Conservation (phyloP, 495 filamentous ascomycete genomes). For the Penicillium canescens region DNA sequence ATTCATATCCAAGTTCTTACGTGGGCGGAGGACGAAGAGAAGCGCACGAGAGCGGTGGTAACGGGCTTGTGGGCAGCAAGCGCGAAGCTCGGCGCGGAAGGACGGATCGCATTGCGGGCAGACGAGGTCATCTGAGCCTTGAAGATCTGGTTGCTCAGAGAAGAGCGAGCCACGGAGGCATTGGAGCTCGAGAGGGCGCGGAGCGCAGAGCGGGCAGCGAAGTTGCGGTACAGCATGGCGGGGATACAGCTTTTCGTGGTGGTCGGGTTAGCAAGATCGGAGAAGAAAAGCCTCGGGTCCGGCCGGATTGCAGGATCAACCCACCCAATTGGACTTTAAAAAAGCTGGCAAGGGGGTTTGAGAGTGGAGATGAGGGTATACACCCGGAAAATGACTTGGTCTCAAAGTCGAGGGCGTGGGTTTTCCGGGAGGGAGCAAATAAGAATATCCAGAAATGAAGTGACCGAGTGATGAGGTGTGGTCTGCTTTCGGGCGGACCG, state of each 20-base stretch:
- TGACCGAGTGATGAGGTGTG: constrained; percentile 44
- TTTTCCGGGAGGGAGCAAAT: constrained; percentile 37
- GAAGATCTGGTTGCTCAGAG: constrained; percentile 42
- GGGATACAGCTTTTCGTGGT: constrained; percentile 38
- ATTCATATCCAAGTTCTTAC: constrained; percentile 16
- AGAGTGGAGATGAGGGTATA: constrained; percentile 40
- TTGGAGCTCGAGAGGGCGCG: constrained; percentile 50
- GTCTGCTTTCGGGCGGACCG: constrained; percentile 30
- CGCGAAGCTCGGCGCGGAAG: constrained; percentile 38
- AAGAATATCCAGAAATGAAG: constrained; percentile 36
- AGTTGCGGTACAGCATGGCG: constrained; percentile 51
- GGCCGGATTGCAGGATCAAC: constrained; percentile 14
- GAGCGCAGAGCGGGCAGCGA: constrained; percentile 47
- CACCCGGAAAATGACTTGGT: constrained; percentile 36
- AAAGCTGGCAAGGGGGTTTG: constrained; percentile 17
- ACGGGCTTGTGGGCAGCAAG: constrained; percentile 51
- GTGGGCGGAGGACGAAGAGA: constrained; percentile 41
- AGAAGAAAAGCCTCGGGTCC: constrained; percentile 39
- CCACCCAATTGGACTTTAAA: constrained; percentile 40
- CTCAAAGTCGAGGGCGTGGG: constrained; percentile 34
- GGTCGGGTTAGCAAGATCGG: constrained; percentile 34
- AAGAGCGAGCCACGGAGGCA: constrained; percentile 45
- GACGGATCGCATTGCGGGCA: constrained; percentile 37
- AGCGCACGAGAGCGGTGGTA: constrained; percentile 52
- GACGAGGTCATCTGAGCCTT: constrained; percentile 49